Evolutionary conservation across 2,329 filamentous ascomycete species (phyloP).

Genomic region (Diplocarpon mali): DNA sequence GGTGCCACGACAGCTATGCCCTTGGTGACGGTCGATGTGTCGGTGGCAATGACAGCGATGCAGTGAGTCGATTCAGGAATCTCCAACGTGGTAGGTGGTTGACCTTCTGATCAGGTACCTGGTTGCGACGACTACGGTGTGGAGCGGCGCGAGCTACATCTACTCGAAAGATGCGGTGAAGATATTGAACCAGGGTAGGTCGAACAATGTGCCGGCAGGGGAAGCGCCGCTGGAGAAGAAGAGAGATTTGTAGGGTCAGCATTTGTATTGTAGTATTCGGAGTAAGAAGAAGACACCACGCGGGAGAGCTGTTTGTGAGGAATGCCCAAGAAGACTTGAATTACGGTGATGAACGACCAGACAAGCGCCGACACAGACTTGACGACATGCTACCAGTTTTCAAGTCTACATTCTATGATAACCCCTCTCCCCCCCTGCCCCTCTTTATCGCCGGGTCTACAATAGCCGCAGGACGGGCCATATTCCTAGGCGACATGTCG

Average conservation of each 20-base stretch:
- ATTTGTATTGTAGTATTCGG: neutral
- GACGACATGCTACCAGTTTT: too few relatives aligned
- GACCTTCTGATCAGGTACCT: conserved; percentile 47
- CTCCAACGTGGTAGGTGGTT: neutral
- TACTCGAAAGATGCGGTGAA: conserved; percentile 86
- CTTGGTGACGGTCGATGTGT: conserved; percentile 50
- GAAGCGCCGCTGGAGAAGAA: neutral
- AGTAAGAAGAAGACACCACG: too few relatives aligned
- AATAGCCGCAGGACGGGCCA: too few relatives aligned
- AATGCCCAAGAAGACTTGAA: too few relatives aligned
- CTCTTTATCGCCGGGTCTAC: too few relatives aligned
- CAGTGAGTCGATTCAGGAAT: conserved; percentile 40
- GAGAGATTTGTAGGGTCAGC: neutral
- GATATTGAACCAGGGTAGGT: conserved; percentile 46
- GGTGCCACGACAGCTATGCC: conserved; percentile 75
- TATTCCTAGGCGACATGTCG: too few relatives aligned
- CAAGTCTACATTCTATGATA: too few relatives aligned
- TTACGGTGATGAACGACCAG: too few relatives aligned
- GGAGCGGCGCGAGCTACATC: conserved; percentile 88
- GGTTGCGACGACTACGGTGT: conserved; percentile 81
- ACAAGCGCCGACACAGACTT: too few relatives aligned
- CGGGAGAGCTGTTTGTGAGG: too few relatives aligned
- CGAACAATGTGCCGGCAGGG: neutral
- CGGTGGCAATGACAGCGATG: conserved; percentile 44
- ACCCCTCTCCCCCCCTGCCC: too few relatives aligned